Percentiles rank a stretch among this genome's conserved stretches.
These are phyloP conservation scores for Suillus lakei DNA, from an alignment of 768 basidiomycete genomes.

Conservation along the genomic window DNA sequence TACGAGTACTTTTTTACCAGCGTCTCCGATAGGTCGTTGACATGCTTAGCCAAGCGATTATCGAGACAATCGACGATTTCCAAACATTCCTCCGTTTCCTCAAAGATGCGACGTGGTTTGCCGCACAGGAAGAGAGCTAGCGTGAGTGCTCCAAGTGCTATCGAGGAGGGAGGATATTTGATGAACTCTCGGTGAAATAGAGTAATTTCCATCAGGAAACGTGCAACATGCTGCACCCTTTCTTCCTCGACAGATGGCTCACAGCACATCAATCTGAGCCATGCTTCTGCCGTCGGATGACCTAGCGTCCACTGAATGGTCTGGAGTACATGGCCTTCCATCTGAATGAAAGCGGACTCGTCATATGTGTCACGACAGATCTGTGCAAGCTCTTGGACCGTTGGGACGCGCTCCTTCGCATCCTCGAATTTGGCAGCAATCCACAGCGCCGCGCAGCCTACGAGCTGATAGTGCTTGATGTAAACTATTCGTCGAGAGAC, in stretches of 20 bases:
- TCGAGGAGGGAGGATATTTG: conserved; percentile 80
- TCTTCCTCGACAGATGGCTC: conserved; percentile 79
- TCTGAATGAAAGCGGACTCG: conserved; percentile 97
- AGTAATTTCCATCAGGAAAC: conserved; percentile 99
- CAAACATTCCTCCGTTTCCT: conserved; percentile 83
- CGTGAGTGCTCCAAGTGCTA: conserved; percentile 88
- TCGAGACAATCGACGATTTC: conserved; percentile 89
- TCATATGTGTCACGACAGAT: conserved; percentile 98
- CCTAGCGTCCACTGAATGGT: conserved; percentile 98
- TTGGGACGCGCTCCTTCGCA: conserved; percentile 96
- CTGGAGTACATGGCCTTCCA: conserved; percentile 96
- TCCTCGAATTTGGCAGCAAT: conserved; percentile 99
- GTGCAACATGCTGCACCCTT: conserved; percentile 92
- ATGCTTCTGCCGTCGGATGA: conserved; percentile 97
- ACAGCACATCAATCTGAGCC: conserved; percentile 86
- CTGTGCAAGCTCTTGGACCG: conserved; percentile 90
- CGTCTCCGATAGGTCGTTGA: conserved; percentile 94
- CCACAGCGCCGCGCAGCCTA: conserved; percentile 98
- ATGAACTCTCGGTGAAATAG: conserved; percentile 97
- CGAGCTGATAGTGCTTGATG: conserved; percentile 99
- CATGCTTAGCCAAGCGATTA: conserved; percentile 81
- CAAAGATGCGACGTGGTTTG: conserved; percentile 75
- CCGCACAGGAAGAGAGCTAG: conserved; percentile 89
- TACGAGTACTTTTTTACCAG: conserved; percentile 98
- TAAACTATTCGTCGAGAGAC: conserved; percentile 98